These are phyloP conservation scores for Aspergillus alliaceus DNA, from an alignment of 2,329 filamentous ascomycete species.

Conservation along the genomic window DNA sequence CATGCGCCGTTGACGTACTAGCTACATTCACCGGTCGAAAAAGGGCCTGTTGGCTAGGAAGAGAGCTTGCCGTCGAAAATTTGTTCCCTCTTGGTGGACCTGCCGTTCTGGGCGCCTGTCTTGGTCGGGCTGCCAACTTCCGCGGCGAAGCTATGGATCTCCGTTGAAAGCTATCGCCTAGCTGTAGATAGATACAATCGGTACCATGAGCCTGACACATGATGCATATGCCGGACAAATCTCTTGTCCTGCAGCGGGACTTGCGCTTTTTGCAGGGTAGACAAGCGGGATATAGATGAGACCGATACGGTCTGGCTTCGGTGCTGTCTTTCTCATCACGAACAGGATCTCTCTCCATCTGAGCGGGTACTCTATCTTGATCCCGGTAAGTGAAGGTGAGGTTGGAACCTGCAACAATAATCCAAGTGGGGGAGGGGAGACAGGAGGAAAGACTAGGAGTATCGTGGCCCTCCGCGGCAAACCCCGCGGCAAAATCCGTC, in stretches of 20 bases:
- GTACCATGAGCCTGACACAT: constrained; percentile 54
- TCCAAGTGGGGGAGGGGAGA: too few relatives aligned
- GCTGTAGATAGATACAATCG: constrained; percentile 47
- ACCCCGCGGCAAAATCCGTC: not conserved
- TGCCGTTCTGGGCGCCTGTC: not conserved
- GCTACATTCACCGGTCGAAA: not conserved
- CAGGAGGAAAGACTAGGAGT: too few relatives aligned
- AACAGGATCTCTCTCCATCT: not conserved
- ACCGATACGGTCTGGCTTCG: constrained; percentile 51
- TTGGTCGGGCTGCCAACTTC: not conserved
- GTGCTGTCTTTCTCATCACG: constrained; percentile 8
- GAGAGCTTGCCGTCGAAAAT: not conserved
- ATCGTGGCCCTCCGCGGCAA: not conserved
- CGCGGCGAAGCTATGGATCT: constrained; percentile 1
- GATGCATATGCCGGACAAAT: constrained; percentile 45
- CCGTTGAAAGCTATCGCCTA: constrained; percentile 8
- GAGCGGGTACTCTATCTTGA: not conserved
- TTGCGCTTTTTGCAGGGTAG: constrained; percentile 54
- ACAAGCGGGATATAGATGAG: constrained; percentile 56
- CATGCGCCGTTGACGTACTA: not conserved
- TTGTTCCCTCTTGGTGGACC: not conserved
- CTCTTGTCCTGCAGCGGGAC: constrained; percentile 53
- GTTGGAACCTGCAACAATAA: not conserved
- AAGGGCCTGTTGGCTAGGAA: not conserved
- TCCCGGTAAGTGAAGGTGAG: not conserved